phyloP scores from a whole-genome alignment of 768 basidiomycete genomes.

The Lactarius psammicola region DNA sequence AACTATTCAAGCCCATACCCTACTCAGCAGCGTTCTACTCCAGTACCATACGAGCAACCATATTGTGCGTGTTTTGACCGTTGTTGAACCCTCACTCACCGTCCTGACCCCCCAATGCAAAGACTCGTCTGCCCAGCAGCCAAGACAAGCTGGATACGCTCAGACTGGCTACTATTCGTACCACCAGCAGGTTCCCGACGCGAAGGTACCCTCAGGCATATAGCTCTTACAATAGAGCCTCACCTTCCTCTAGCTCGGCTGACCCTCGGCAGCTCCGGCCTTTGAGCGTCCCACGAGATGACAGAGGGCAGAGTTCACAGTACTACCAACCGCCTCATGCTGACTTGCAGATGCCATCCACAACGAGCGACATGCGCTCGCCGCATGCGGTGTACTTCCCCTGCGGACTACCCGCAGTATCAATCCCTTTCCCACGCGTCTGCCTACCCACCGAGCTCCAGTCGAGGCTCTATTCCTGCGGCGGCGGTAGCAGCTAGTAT shows the following conservation, averaged over 20 bases:
- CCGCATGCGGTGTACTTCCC: slow-evolving; percentile 20
- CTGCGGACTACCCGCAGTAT: slow-evolving; percentile 9
- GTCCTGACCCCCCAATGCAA: slow-evolving; percentile 10
- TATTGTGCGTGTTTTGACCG: slow-evolving; percentile 20
- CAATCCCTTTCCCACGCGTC: slow-evolving; percentile 3
- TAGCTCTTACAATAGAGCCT: slow-evolving; percentile 13
- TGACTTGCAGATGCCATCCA: slow-evolving; percentile 14
- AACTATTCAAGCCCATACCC: slow-evolving; percentile 14
- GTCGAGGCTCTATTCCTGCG: slow-evolving; percentile 27
- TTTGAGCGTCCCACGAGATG: slow-evolving; percentile 16
- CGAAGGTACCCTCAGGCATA: slow-evolving; percentile 15
- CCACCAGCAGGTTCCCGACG: slow-evolving; percentile 15
- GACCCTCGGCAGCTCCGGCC: slow-evolving; percentile 16
- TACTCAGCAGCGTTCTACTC: slow-evolving; percentile 22
- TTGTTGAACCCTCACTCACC: background rate
- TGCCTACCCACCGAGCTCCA: slow-evolving; percentile 20
- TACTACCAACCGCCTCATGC: slow-evolving; percentile 10
- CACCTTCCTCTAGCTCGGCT: slow-evolving; percentile 13
- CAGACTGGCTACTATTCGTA: slow-evolving; percentile 3
- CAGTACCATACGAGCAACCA: slow-evolving; percentile 11
- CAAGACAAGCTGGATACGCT: slow-evolving; percentile 10
- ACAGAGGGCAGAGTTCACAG: background rate
- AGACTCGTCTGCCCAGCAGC: slow-evolving; percentile 17
- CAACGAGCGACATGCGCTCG: slow-evolving; percentile 22
- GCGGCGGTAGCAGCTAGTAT: slow-evolving; percentile 24